Base-by-base conservation (phyloP, 2,329 filamentous ascomycete genomes). In the Daldinia eschscholtzii region DNA sequence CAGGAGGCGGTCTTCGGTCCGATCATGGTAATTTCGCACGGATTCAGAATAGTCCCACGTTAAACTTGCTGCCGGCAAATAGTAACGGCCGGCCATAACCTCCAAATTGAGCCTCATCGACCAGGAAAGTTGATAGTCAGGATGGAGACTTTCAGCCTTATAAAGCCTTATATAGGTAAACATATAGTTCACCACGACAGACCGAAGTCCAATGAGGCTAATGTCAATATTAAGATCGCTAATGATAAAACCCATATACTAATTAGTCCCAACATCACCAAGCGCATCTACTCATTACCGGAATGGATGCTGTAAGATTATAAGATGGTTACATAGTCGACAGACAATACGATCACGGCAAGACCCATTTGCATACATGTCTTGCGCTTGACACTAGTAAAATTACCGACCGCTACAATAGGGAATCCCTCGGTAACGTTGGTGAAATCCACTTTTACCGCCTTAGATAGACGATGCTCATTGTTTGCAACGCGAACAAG, bases 31-130 rank as follows among this genome's bases (percentile, higher is more conserved):
- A 70, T 68, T 66, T 72, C 64, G 60, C 60, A 70, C 46, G 15
- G 56, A 46, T 61, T 63, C 33, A 67, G 61, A 58, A 59, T 46
- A 56, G 68, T 71, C 61, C 66, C 66, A 68, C 57, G 44, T 61
- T 44, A 18, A 57, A 12, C 33, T 52, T 48, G 61, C 65, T 64
- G 64, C 46, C 61, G 67, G 56, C 39, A 39, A 63, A 56, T 68
- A 33, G 65, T 68, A 64, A 48, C 28, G 57, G 48, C 58, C 64
- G 67, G 67, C 30, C 62, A 68, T 70, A 58, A 66, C 56, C 56
- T 26, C 70, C 70, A 70, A 68, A 72, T 72, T 68, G 64, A 72
- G 70, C 70, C 70, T 72, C 67, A 72, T 64, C 59, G 66, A 65
- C 57, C 57, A 64, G 53, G 53, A 26, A 57, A 30, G 48, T 58